Evolutionary conservation across 2,329 filamentous ascomycete species (phyloP).

Genomic region (Ramularia endophylla): DNA sequence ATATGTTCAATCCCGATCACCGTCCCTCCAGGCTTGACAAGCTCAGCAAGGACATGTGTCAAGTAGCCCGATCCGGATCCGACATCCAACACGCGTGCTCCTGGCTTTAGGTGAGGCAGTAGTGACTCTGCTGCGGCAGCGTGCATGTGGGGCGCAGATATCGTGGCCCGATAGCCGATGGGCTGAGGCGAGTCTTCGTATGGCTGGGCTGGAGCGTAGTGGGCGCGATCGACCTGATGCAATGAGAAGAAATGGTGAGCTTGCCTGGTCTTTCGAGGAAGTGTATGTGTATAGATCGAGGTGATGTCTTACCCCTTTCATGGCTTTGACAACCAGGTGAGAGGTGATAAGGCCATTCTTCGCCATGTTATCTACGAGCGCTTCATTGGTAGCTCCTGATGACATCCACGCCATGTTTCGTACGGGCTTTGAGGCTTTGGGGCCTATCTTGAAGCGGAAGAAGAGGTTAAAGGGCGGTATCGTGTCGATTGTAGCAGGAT

Average conservation of each 20-base stretch:
- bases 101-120: conserved; percentile 51
- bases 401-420: conserved; percentile 82
- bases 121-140: conserved; percentile 59
- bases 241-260: not conserved
- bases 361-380: conserved; percentile 73
- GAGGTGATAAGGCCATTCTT: conserved; percentile 67
- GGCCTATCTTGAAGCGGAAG: not conserved
- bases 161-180: conserved; percentile 63
- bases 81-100: conserved; percentile 44
- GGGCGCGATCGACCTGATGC: conserved; percentile 79
- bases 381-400: conserved; percentile 66
- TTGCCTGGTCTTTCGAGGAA: not conserved
- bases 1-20: conserved; percentile 48
- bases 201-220: conserved; percentile 67
- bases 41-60: conserved; percentile 78
- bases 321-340: conserved; percentile 67
- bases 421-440: not conserved
- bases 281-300: not conserved
- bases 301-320: conserved; percentile 55
- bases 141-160: conserved; percentile 70
- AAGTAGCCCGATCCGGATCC: conserved; percentile 60
- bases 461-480: not conserved
- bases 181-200: conserved; percentile 69
- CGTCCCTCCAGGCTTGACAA: conserved; percentile 50
- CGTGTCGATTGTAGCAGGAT: not conserved